Percentiles rank a stretch among this genome's conserved stretches.
Evolutionary conservation across 805 yeast species (phyloP).

Genomic region (Scheffersomyces stipitis): DNA sequence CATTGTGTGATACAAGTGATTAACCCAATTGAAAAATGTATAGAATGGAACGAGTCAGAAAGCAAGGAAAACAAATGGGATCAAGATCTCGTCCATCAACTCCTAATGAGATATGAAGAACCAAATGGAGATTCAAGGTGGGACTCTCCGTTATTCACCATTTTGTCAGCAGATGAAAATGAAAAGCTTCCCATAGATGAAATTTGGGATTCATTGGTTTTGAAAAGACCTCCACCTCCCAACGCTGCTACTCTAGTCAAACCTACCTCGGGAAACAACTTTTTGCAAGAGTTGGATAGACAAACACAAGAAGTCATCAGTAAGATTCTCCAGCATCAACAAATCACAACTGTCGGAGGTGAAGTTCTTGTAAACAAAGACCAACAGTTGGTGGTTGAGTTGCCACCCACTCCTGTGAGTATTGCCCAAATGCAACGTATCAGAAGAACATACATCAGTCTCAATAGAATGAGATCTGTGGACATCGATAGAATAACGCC

Average conservation of each 20-base stretch:
- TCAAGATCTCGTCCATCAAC: slow-evolving; percentile 58
- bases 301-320: slow-evolving; percentile 65
- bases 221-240: slow-evolving; percentile 67
- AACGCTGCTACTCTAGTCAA: slow-evolving; percentile 82
- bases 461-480: slow-evolving; percentile 77
- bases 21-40: slow-evolving; percentile 61
- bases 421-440: slow-evolving; percentile 80
- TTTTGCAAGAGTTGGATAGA: slow-evolving; percentile 73
- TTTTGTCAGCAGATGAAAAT: slow-evolving; percentile 53
- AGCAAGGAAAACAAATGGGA: slow-evolving; percentile 56
- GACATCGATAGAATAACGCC: slow-evolving; percentile 67
- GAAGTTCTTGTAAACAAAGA: slow-evolving; percentile 46
- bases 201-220: slow-evolving; percentile 61
- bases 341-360: slow-evolving; percentile 49
- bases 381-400: slow-evolving; percentile 48
- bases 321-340: slow-evolving; percentile 62
- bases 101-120: slow-evolving; percentile 88
- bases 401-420: slow-evolving; percentile 64
- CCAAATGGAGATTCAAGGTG: slow-evolving; percentile 84
- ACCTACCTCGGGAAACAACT: slow-evolving; percentile 75
- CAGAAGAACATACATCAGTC: slow-evolving; percentile 76
- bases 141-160: slow-evolving; percentile 88
- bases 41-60: slow-evolving; percentile 54
- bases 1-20: slow-evolving; percentile 81
- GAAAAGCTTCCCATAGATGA: slow-evolving; percentile 60